phyloP scores from a whole-genome alignment of 2,329 filamentous ascomycete species.

The Hymenoscyphus occultus region DNA sequence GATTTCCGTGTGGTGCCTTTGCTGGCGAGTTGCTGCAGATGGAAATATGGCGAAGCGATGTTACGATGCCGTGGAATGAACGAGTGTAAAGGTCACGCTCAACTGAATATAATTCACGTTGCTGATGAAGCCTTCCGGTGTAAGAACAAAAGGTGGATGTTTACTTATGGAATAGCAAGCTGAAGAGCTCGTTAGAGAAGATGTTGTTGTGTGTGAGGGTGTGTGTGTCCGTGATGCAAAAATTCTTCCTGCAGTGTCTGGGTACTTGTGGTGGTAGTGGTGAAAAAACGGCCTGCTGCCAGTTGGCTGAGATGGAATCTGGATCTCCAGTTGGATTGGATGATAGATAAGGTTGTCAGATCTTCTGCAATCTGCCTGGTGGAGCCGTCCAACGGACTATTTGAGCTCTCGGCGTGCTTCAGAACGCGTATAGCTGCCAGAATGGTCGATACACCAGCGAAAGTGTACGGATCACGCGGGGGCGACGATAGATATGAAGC shows the following conservation, averaged over 20 bases:
- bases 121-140: conserved; percentile 32
- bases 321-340: conserved; percentile 14
- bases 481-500: conserved; percentile 27
- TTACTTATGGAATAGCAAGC: background rate
- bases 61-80: conserved; percentile 32
- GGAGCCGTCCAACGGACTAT: conserved; percentile 26
- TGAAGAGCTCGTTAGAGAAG: background rate
- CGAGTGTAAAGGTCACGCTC: conserved; percentile 32
- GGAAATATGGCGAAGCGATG: conserved; percentile 12
- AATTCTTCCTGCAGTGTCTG: conserved; percentile 25
- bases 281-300: background rate
- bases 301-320: conserved; percentile 4
- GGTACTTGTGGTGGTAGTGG: conserved; percentile 22
- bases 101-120: conserved; percentile 30
- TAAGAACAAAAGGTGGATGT: conserved; percentile 20
- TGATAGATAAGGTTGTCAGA: conserved; percentile 31
- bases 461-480: conserved; percentile 28
- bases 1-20: conserved; percentile 7
- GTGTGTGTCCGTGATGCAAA: conserved; percentile 19
- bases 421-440: conserved; percentile 32
- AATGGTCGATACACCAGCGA: conserved; percentile 26
- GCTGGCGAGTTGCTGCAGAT: conserved; percentile 8
- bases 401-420: conserved; percentile 31
- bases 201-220: background rate
- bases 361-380: conserved; percentile 26